Evolutionary conservation across 805 yeast species (phyloP), one percentile per base, ranked within the genome.

Genomic region (Blastobotrys robertii): DNA sequence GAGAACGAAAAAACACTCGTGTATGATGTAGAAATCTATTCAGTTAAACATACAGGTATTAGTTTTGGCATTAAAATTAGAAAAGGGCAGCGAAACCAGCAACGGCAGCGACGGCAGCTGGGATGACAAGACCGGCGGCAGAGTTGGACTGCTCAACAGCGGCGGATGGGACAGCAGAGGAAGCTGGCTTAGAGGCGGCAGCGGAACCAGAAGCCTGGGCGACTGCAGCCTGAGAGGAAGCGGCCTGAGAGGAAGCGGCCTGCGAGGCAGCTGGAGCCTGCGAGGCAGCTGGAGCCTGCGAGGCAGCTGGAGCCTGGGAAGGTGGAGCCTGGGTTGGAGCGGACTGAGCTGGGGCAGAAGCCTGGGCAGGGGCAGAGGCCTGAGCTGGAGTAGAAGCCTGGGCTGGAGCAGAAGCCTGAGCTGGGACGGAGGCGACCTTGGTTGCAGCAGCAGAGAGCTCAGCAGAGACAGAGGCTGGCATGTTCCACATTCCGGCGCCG

Each of bases 401-500:
- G 45, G 43, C 34, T 8, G 48, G 14, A 9, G 41, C 25, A 14
- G 39, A 22, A 12, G 56, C 46, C 22, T 58, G 39, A n/a, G 41
- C 43, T 16, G 41, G 29, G 22, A 45, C 31, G 14, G 52, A 42
- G 16, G 50, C 14, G 11, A 40, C 38, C 8, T 41, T 25, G 12
- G 22, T 30, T 2, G 44, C 67, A 14, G 69, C 68, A 10, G 42
- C 34, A 14, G 51, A 42, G 25, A 68, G 44, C 12, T 43, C 59
- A 8, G 63, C 49, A 6, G 69, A 60, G 36, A 65, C 51, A 4
- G 70, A 62, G 3, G 66, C 66, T 25, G 73, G 74, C 68, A 70
- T 64, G 55, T 64, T 56, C 74, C 74, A 70, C 9, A 59, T 50
- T 40, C 62, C 55, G 22, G 73, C 73, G 12, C 73, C 74, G 13